phyloP scores from a whole-genome alignment of 2,329 filamentous ascomycete genomes.

The Fusarium temperatum region DNA sequence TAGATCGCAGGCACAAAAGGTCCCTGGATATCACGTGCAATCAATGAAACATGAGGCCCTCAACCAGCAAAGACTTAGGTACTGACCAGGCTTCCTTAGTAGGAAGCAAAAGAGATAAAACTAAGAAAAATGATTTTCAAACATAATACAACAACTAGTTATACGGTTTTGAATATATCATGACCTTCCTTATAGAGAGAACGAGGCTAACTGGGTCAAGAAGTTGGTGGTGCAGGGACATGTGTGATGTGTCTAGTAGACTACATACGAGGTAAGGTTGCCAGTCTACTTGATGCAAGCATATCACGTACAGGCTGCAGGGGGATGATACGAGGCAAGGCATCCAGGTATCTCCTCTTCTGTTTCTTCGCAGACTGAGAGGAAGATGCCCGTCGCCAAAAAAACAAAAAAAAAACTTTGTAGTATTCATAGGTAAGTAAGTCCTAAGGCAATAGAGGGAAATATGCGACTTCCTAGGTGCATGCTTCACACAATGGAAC shows the following conservation, averaged over 20 bases:
- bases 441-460: neutral
- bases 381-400: neutral
- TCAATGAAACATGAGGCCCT: neutral
- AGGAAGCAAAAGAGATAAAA: neutral
- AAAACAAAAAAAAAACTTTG: neutral
- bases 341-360: neutral
- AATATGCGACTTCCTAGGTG: neutral
- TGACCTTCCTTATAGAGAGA: neutral
- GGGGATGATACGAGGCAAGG: neutral
- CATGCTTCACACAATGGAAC: neutral
- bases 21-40: slow-evolving; percentile 4
- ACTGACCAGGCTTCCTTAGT: neutral
- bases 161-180: neutral
- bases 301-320: neutral
- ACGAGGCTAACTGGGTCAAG: neutral
- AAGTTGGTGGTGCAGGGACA: neutral
- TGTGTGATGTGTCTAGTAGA: neutral
- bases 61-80: neutral
- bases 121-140: neutral
- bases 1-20: neutral
- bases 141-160: neutral
- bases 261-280: no score
- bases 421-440: neutral
- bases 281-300: neutral
- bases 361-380: neutral